These are phyloP conservation scores for Cladosporium cucumerinum DNA, from an alignment of 2,329 filamentous ascomycete species.

Conservation along the genomic window DNA sequence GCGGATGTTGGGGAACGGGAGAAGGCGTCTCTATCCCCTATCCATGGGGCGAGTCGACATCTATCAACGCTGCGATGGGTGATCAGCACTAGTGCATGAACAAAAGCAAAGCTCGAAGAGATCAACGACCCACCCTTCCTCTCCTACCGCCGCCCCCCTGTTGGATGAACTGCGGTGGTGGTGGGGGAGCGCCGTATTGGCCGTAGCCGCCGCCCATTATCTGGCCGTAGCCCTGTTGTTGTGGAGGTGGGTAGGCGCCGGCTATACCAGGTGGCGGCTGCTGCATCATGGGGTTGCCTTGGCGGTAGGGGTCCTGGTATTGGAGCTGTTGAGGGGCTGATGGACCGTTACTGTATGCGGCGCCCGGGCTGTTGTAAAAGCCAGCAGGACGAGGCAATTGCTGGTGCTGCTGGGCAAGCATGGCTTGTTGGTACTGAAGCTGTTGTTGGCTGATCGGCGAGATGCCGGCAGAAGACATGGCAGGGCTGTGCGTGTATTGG, in stretches of 20 bases:
- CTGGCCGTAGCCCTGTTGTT: conserved; percentile 27
- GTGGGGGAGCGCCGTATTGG: conserved; percentile 7
- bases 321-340: conserved; percentile 23
- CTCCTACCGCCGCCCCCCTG: conserved; percentile 12
- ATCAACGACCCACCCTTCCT: conserved; percentile 9
- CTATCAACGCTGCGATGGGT: not conserved
- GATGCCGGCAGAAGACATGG: conserved; percentile 35
- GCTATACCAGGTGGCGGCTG: conserved; percentile 24
- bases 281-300: conserved; percentile 34
- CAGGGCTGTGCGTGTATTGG: conserved; percentile 37
- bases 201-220: conserved; percentile 11
- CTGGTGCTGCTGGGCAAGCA: conserved; percentile 45
- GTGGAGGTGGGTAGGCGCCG: conserved; percentile 17
- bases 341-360: conserved; percentile 27
- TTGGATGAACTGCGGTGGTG: conserved; percentile 7
- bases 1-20: no score
- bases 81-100: not conserved
- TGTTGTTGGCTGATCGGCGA: conserved; percentile 48
- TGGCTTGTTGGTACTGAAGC: conserved; percentile 56
- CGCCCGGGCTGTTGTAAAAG: conserved; percentile 30
- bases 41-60: not conserved
- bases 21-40: no score
- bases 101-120: not conserved
- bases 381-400: conserved; percentile 28
- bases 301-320: conserved; percentile 43